Evolutionary conservation across 345 rosid species (phyloP).

Genomic region (Camelina hispida): DNA sequence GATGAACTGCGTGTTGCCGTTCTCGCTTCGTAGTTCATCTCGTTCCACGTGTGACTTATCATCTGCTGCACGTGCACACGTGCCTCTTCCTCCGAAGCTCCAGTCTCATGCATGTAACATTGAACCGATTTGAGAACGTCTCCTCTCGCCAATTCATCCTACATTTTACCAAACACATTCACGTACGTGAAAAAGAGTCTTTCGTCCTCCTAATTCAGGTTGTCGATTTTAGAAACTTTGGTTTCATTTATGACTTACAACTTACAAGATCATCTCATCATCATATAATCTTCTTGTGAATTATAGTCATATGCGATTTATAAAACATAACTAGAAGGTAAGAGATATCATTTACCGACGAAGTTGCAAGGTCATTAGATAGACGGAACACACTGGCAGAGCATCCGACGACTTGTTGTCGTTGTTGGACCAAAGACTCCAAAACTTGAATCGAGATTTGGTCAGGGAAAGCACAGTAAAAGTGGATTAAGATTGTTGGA

Average conservation of each 20-base stretch:
- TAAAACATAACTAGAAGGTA: not conserved
- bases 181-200: too few relatives aligned
- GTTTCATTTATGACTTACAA: too few relatives aligned
- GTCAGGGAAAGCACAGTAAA: slow-evolving; percentile 23
- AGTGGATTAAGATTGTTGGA: slow-evolving; percentile 24
- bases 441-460: slow-evolving; percentile 29
- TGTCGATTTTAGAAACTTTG: too few relatives aligned
- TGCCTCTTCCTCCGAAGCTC: slow-evolving; percentile 41
- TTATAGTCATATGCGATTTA: too few relatives aligned
- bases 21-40: slow-evolving; percentile 36
- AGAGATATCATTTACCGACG: slow-evolving; percentile 37
- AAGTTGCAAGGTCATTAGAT: slow-evolving; percentile 50
- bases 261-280: too few relatives aligned
- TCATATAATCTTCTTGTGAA: too few relatives aligned
- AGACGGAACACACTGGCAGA: slow-evolving; percentile 41
- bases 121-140: slow-evolving; percentile 27
- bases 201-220: too few relatives aligned
- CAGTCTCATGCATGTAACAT: slow-evolving; percentile 45
- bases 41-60: slow-evolving; percentile 48
- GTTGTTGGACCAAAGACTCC: slow-evolving; percentile 9
- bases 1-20: not conserved
- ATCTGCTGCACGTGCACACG: slow-evolving; percentile 25
- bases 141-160: slow-evolving; percentile 41
- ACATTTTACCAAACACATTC: not conserved
- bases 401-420: slow-evolving; percentile 21